phyloP scores from a whole-genome alignment of 345 rosid species.

The Microcos paniculata region DNA sequence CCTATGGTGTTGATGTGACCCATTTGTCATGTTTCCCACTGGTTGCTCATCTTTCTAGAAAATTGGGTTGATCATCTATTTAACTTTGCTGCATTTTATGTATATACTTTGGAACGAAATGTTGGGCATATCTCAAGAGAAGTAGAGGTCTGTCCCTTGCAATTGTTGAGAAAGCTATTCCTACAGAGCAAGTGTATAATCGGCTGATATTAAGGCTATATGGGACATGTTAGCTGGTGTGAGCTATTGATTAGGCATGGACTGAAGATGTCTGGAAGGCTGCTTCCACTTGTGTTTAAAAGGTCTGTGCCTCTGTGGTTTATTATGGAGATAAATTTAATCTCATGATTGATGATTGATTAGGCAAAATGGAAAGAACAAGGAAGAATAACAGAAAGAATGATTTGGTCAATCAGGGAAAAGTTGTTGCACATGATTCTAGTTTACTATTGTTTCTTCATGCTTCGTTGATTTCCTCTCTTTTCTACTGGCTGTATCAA shows the following conservation, averaged over 20 bases:
- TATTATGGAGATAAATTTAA: neutral
- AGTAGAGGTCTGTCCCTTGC: neutral
- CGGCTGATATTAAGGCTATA: neutral
- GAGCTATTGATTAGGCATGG: neutral
- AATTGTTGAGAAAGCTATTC: neutral
- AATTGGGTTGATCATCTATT: neutral
- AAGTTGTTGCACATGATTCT: neutral
- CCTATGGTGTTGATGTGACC: neutral
- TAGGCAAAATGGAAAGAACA: neutral
- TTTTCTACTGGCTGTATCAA: neutral
- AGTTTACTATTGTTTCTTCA: slow-evolving; percentile 1
- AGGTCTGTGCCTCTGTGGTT: neutral
- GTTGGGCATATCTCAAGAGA: neutral
- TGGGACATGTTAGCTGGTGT: neutral
- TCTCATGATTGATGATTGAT: neutral
- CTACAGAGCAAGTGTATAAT: neutral
- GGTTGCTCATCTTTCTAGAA: neutral
- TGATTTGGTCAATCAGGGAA: neutral
- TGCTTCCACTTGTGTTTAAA: neutral
- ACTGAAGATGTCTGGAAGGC: neutral
- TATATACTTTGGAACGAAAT: too few relatives aligned
- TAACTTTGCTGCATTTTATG: neutral
- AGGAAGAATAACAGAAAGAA: neutral
- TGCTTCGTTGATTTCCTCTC: slow-evolving; percentile 10
- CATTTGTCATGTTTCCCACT: neutral